Base-by-base conservation (phyloP, 2,329 filamentous ascomycete species). In the Diaporthe velutina region DNA sequence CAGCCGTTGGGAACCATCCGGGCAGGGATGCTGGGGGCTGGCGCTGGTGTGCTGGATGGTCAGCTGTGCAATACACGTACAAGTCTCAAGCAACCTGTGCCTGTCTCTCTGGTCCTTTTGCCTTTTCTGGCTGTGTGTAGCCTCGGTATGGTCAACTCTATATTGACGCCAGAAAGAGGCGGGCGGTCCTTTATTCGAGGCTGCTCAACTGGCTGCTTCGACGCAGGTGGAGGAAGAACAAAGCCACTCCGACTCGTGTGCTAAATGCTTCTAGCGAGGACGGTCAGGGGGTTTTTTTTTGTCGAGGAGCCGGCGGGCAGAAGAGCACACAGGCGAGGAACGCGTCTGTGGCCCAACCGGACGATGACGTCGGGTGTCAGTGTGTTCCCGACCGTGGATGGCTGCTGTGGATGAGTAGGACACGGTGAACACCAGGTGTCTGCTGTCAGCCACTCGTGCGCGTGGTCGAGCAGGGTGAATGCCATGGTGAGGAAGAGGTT, bases 371-470 rank as follows among this genome's bases (percentile, higher is more conserved):
- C 61, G 17, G n/a, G n/a, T n/a, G n/a, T n/a, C n/a, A n/a, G n/a
- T n/a, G n/a, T n/a, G n/a, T n/a, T n/a, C n/a, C n/a, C n/a, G n/a
- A n/a, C n/a, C 33, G 40, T 67, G 61, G 19, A 42, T 22, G 61
- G 61, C 61, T 8, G 61, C 61, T 2, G 61, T 42, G 22, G 61
- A 42, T n/a, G 61, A 67, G 61, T 67, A 67, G 25, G 33, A 28
- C 8, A 50, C 61, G 28, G 33, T 38, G 25, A 50, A 67, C 22
- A 25, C 61, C 40, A 67, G 40, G 61, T n/a, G 12, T 6, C 61
- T 6, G 28, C 28, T 15, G 40, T 67, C 25, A 67, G 61, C 61
- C 61, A 67, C 61, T 50, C 61, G 61, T 67, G 61, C 40, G 40
- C 40, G 61, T 67, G 61, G 40, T 25, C 61, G 61, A 67, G 40